These are phyloP conservation scores for Lycium barbarum DNA, from an alignment of 257 asterid genomes.

Conservation along the genomic window DNA sequence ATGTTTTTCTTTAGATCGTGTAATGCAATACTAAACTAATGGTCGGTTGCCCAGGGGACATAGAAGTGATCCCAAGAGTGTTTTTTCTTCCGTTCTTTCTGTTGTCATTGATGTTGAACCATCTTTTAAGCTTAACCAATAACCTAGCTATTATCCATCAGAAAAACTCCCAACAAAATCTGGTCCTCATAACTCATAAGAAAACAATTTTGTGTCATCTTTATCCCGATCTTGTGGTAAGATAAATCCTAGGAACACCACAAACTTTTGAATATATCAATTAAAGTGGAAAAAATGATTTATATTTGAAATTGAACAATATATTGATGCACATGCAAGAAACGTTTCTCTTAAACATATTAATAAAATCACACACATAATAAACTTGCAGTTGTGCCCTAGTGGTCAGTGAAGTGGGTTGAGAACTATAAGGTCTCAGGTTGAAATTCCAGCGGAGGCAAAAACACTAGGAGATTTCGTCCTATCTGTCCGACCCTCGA, in stretches of 20 bases:
- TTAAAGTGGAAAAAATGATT: conserved; percentile 10
- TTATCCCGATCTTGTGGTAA: background rate
- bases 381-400: background rate
- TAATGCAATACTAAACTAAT: background rate
- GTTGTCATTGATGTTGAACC: background rate
- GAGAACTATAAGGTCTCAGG: background rate
- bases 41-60: background rate
- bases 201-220: background rate
- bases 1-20: background rate
- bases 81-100: background rate
- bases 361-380: background rate
- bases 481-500: too few relatives aligned
- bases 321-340: background rate
- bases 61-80: background rate
- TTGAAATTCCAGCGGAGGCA: background rate
- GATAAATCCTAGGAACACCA: background rate
- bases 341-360: background rate
- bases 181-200: background rate
- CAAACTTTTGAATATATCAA: background rate
- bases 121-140: background rate
- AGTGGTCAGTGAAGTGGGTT: background rate
- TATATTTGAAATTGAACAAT: conserved; percentile 3
- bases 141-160: conserved; percentile 3
- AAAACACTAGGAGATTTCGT: too few relatives aligned
- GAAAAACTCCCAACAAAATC: background rate